A percentile compares a stretch with the other conserved stretches of the same genome.
phyloP scores from a whole-genome alignment of 257 asterid genomes.

The Echium plantagineum region DNA sequence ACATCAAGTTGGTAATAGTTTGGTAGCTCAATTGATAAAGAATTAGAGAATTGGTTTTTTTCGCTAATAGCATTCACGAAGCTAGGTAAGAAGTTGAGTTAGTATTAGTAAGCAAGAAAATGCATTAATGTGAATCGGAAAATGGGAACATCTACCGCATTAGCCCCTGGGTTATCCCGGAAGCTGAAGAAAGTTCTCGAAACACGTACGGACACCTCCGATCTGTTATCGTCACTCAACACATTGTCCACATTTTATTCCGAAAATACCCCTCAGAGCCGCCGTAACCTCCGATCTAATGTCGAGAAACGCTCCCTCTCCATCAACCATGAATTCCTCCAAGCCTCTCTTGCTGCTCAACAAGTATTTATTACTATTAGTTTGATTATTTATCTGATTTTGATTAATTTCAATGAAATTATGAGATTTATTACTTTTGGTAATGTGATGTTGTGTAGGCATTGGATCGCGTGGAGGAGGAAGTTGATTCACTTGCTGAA shows the following conservation, averaged over 20 bases:
- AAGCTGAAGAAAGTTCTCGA: slow-evolving; percentile 97
- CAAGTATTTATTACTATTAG: slow-evolving; percentile 31
- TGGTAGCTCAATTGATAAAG: too few relatives aligned
- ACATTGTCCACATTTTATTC: slow-evolving; percentile 75
- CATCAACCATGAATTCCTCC: slow-evolving; percentile 77
- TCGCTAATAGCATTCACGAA: too few relatives aligned
- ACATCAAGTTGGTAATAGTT: too few relatives aligned
- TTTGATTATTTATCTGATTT: too few relatives aligned
- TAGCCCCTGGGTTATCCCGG: slow-evolving; percentile 99
- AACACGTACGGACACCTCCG: slow-evolving; percentile 81
- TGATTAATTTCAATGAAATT: too few relatives aligned
- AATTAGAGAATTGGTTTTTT: too few relatives aligned
- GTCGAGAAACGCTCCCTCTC: slow-evolving; percentile 87
- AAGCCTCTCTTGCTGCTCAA: slow-evolving; percentile 70
- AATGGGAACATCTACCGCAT: slow-evolving; percentile 82
- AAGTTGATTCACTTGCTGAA: slow-evolving; percentile 78
- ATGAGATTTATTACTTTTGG: too few relatives aligned
- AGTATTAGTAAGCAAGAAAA: too few relatives aligned
- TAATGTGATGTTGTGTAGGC: slow-evolving; percentile 32
- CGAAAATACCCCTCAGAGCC: slow-evolving; percentile 67
- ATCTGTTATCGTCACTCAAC: slow-evolving; percentile 78
- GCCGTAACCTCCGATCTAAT: slow-evolving; percentile 94
- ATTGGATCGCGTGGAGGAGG: slow-evolving; percentile 86
- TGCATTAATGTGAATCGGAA: not conserved
- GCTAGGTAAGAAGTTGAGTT: too few relatives aligned